Base-by-base conservation (phyloP, 1,284 basidiomycete genomes). In the Trametes versicolor region DNA sequence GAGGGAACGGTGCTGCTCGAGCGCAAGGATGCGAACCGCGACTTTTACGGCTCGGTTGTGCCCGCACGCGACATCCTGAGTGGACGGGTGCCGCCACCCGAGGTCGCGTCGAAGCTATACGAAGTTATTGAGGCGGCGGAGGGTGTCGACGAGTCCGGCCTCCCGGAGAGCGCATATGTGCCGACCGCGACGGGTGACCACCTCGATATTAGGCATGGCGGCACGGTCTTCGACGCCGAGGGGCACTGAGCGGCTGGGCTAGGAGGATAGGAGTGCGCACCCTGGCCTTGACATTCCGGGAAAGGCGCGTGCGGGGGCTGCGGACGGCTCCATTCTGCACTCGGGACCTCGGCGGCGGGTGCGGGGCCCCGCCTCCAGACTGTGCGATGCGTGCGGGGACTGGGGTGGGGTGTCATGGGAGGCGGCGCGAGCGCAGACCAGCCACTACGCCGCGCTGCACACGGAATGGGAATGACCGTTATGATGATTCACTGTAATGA, bases 1-100 rank as follows among this genome's bases (percentile, higher is more conserved):
- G 98, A 99, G 78, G 98, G 98, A 1, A 98, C 97, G 0, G 94
- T 88, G 49, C 86, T 99, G 62, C 94, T 99, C 65, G 97, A 99
- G 79, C 88, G 97, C 72, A 97, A 95, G 77, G 96, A 98, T 76
- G 92, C 96, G 60, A 97, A 97, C 76, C 87, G 90, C 60, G 95
- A 96, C 34, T 99, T 99, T 80, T 99, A 99, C 74, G 98, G 97
- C 12, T 96, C 95, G 19, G 83, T 90, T 13, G 91, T 99, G 25
- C 94, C 97, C 0, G 94, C 95, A 0, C 85, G 87, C 53, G 96
- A 98, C 76, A 95, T 99, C 69, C 87, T 99, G 25, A 86, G 91
- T 62, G 97, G 97, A 47, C 92, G 93, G 45, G 96, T 99, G 0
- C 97, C 97, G 1, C 95, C 97, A 12, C 97, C 97, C 0, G 97